These are phyloP conservation scores for Neurospora sp. DNA, from an alignment of 495 filamentous ascomycete genomes.

Conservation along the genomic window DNA sequence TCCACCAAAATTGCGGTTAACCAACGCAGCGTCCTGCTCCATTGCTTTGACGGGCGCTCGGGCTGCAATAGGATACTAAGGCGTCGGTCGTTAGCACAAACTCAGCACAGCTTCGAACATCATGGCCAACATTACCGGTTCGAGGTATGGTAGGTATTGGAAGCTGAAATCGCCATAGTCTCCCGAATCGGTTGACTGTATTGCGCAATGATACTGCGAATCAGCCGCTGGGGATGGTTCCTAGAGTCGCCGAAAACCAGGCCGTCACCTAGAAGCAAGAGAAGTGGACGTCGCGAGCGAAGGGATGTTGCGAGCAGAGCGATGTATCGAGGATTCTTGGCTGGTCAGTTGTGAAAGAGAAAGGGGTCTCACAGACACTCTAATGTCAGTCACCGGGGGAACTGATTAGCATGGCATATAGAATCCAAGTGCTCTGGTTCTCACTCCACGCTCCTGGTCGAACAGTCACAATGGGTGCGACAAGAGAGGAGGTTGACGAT, in stretches of 20 bases:
- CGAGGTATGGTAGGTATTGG: neutral
- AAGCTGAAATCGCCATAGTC: neutral
- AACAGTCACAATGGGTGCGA: neutral
- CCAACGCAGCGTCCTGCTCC: neutral
- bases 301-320: neutral
- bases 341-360: neutral
- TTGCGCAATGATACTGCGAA: neutral
- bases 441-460: neutral
- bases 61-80: neutral
- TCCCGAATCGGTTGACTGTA: neutral
- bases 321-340: neutral
- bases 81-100: neutral
- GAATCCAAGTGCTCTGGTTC: neutral
- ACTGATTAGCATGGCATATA: too few relatives aligned
- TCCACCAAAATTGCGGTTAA: neutral
- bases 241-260: neutral
- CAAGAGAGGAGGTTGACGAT: neutral
- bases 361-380: neutral
- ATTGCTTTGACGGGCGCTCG: neutral
- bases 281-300: neutral
- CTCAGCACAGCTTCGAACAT: neutral
- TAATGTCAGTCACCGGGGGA: too few relatives aligned
- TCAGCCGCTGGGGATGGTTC: neutral
- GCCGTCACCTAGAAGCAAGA: neutral
- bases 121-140: neutral